A percentile compares a stretch with the other conserved stretches of the same genome.
phyloP scores from a whole-genome alignment of 345 rosid genomes.

The Acer campestre region DNA sequence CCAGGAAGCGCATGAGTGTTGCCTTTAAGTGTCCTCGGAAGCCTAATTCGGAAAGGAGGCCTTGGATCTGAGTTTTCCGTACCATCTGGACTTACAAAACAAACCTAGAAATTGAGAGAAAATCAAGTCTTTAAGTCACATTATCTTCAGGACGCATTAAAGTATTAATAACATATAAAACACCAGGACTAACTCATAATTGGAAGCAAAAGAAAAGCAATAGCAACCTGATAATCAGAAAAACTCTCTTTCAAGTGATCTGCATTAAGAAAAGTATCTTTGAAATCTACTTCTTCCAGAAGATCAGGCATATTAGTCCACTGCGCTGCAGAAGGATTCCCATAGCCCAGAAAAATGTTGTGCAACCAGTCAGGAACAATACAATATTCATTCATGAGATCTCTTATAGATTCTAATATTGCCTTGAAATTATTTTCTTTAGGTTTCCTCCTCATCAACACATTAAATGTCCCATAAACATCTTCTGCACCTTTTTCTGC shows the following conservation, averaged over 20 bases:
- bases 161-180: neutral
- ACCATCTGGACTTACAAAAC: slow-evolving; percentile 70
- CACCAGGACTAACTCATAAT: slow-evolving; percentile 1
- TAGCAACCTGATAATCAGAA: slow-evolving; percentile 70
- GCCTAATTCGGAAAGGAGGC: slow-evolving; percentile 79
- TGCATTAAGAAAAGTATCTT: slow-evolving; percentile 86
- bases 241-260: slow-evolving; percentile 82
- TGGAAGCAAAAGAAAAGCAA: slow-evolving; percentile 15
- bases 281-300: slow-evolving; percentile 85
- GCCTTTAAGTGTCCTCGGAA: slow-evolving; percentile 76
- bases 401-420: slow-evolving; percentile 96
- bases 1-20: slow-evolving; percentile 74
- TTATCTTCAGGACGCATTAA: neutral
- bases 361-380: slow-evolving; percentile 99
- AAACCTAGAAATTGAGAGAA: slow-evolving; percentile 53
- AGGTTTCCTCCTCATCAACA: slow-evolving; percentile 97
- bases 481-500: slow-evolving; percentile 95
- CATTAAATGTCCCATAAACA: slow-evolving; percentile 85
- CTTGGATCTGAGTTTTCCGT: slow-evolving; percentile 61
- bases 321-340: slow-evolving; percentile 98
- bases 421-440: slow-evolving; percentile 99
- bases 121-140: slow-evolving; percentile 7
- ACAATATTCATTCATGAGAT: slow-evolving; percentile 99
- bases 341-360: slow-evolving; percentile 93
- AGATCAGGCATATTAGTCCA: slow-evolving; percentile 99